These are phyloP conservation scores for Serendipita vermifera DNA, from an alignment of 768 basidiomycete genomes.

Conservation along the genomic window DNA sequence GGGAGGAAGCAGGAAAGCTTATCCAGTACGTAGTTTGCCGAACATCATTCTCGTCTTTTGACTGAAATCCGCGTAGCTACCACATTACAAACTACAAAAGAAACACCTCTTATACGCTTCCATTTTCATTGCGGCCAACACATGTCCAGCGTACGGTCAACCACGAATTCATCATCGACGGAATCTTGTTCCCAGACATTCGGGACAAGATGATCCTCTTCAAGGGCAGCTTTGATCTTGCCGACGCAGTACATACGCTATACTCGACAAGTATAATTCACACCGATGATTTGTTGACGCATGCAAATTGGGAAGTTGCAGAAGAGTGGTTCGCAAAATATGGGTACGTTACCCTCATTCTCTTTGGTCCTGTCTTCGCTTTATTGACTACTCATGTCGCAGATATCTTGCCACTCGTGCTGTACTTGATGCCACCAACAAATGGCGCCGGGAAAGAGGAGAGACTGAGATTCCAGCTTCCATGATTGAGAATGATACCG, in stretches of 20 bases:
- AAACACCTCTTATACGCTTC: conserved; percentile 77
- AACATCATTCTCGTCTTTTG: conserved; percentile 6
- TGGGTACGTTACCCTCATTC: conserved; percentile 37
- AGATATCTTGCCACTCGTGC: conserved; percentile 71
- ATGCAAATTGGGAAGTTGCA: conserved; percentile 79
- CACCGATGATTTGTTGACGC: conserved; percentile 83
- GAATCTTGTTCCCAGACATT: conserved; percentile 76
- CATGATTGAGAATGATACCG: no score
- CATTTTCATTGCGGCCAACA: conserved; percentile 76
- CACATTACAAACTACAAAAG: conserved; percentile 83
- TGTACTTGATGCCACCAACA: conserved; percentile 59
- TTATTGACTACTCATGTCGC: conserved; percentile 2
- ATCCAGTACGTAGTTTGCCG: conserved; percentile 42
- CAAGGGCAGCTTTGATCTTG: conserved; percentile 73
- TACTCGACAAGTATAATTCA: conserved; percentile 59
- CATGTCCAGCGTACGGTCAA: conserved; percentile 59
- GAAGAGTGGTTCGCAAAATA: conserved; percentile 77
- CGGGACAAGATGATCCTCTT: conserved; percentile 84
- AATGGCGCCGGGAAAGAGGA: conserved; percentile 79
- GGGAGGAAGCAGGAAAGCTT: conserved; percentile 67
- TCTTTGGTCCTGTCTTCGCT: background rate
- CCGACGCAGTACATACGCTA: conserved; percentile 68
- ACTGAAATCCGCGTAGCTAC: conserved; percentile 44
- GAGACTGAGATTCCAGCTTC: conserved; percentile 56
- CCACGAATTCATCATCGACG: conserved; percentile 50